These are phyloP conservation scores for Trametes sanguinea DNA, from an alignment of 768 basidiomycete species.

Conservation along the genomic window DNA sequence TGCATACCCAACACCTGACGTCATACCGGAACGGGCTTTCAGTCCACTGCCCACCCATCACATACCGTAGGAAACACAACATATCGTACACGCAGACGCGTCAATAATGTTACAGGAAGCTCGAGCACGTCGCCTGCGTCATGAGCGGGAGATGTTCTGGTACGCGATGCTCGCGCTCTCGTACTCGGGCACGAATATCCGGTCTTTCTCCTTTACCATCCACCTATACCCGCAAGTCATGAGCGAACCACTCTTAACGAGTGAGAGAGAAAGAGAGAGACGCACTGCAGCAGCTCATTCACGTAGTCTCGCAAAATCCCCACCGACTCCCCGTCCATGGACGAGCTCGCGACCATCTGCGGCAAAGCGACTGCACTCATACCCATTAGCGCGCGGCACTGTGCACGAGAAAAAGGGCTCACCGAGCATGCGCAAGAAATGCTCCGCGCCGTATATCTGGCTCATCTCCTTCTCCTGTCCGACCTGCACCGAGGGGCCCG, in stretches of 20 bases:
- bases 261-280: conserved; percentile 12
- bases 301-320: conserved; percentile 84
- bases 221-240: conserved; percentile 58
- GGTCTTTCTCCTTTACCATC: conserved; percentile 73
- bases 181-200: conserved; percentile 78
- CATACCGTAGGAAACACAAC: not conserved
- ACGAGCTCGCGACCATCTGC: conserved; percentile 83
- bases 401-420: not conserved
- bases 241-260: not conserved
- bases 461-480: conserved; percentile 85
- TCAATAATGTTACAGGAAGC: not conserved
- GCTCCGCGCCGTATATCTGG: conserved; percentile 91
- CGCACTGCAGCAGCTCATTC: conserved; percentile 82
- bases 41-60: too few species aligned
- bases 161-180: conserved; percentile 75
- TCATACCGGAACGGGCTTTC: conserved; percentile 4
- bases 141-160: conserved; percentile 81
- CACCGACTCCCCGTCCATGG: conserved; percentile 89
- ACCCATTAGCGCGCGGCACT: not conserved
- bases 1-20: conserved; percentile 6
- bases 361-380: conserved; percentile 77
- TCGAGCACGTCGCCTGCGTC: conserved; percentile 25
- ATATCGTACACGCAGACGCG: conserved; percentile 5
- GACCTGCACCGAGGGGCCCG: conserved; percentile 67
- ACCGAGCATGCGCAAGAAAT: conserved; percentile 92